Percentiles rank a stretch among this genome's conserved stretches.
These are phyloP conservation scores for Cantharellus cinnabarinus DNA, from an alignment of 768 basidiomycete genomes.

Conservation along the genomic window DNA sequence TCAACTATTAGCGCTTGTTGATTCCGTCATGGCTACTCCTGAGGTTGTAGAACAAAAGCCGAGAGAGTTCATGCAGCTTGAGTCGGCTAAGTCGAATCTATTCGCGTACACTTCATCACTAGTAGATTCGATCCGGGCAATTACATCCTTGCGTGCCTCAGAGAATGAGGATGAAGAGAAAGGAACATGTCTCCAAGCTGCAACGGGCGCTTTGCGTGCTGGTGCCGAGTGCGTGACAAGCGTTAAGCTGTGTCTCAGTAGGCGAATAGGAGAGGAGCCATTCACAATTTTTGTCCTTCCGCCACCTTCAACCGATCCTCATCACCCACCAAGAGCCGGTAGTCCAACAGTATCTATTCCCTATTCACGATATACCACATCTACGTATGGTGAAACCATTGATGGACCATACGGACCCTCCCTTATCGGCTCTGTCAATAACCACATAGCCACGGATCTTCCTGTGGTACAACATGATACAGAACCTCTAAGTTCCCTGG, in stretches of 20 bases:
- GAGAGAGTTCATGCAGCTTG: constrained; percentile 43
- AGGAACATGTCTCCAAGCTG: constrained; percentile 53
- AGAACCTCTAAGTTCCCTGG: background rate
- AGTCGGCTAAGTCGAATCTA: constrained; percentile 52
- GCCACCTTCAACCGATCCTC: constrained; percentile 10
- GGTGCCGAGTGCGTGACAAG: constrained; percentile 76
- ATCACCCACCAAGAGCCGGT: background rate
- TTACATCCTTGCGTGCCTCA: constrained; percentile 32
- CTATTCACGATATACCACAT: background rate
- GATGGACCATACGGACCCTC: background rate
- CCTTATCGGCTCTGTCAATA: background rate
- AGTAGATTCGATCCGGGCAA: constrained; percentile 66
- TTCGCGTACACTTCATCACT: constrained; percentile 73
- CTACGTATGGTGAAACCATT: background rate
- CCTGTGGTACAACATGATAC: background rate
- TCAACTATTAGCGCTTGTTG: constrained; percentile 77
- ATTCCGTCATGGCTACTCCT: constrained; percentile 63
- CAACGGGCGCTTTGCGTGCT: constrained; percentile 70
- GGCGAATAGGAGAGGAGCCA: constrained; percentile 37
- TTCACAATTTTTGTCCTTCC: constrained; percentile 46
- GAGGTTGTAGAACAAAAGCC: constrained; percentile 29
- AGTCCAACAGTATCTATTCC: background rate
- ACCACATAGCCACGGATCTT: no score
- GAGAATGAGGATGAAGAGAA: constrained; percentile 65
- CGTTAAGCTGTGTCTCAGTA: constrained; percentile 62